Conservation (phyloP, 257 asterid genomes). For the Jacaranda mimosifolia region DNA sequence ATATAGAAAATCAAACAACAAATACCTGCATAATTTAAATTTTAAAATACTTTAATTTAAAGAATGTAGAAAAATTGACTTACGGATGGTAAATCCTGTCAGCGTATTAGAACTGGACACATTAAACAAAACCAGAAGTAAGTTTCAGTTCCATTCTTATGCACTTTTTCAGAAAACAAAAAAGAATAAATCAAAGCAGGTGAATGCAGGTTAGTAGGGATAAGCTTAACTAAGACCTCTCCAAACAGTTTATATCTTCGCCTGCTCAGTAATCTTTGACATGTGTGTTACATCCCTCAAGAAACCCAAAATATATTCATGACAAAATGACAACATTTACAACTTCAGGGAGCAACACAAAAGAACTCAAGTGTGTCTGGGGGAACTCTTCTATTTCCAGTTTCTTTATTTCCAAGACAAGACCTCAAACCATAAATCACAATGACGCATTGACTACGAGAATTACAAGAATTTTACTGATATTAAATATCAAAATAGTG, state of each 20-base stretch:
- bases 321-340: neutral
- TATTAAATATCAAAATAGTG: neutral
- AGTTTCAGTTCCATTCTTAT: conserved; percentile 36
- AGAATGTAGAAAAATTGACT: conserved; percentile 46
- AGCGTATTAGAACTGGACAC: conserved; percentile 73
- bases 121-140: conserved; percentile 34
- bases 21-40: conserved; percentile 14
- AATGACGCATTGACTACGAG: neutral
- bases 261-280: neutral
- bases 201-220: conserved; percentile 6
- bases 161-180: conserved; percentile 3
- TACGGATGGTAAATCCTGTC: conserved; percentile 83
- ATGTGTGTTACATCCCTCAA: neutral
- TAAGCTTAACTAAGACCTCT: conserved; percentile 10
- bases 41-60: conserved; percentile 5
- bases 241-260: neutral
- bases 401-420: conserved; percentile 15
- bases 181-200: conserved; percentile 17
- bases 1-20: conserved; percentile 5
- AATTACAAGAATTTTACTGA: neutral
- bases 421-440: neutral
- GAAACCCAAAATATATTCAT: neutral
- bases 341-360: conserved; percentile 5
- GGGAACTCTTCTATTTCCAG: neutral
- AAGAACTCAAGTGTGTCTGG: neutral